These are phyloP conservation scores for Colletotrichum siamense DNA, from an alignment of 2,329 filamentous ascomycete species.

Conservation along the genomic window DNA sequence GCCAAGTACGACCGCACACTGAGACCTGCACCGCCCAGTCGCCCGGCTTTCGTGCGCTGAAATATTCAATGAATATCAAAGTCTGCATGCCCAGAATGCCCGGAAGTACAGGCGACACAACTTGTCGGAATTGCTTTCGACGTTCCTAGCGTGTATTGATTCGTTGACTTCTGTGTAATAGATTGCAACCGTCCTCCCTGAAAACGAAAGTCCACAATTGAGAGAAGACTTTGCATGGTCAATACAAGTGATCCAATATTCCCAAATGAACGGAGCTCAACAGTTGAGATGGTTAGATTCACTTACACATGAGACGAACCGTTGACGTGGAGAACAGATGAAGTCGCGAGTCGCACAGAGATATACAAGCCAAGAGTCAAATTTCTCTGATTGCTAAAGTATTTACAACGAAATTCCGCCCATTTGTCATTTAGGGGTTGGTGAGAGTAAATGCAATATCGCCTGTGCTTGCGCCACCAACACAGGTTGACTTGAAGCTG, in stretches of 20 bases:
- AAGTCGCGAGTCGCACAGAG: neutral
- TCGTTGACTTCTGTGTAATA: neutral
- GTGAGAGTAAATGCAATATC: constrained; percentile 47
- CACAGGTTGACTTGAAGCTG: constrained; percentile 50
- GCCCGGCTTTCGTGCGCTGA: neutral
- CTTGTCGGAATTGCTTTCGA: neutral
- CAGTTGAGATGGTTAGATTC: neutral
- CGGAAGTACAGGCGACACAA: neutral
- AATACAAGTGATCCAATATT: fast-evolving
- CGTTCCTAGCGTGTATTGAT: neutral
- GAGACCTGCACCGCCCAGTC: neutral
- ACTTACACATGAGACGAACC: neutral
- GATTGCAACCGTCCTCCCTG: neutral
- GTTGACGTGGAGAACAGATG: neutral
- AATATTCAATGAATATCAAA: neutral
- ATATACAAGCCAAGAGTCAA: neutral
- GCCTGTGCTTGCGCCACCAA: constrained; percentile 51
- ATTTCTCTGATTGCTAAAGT: neutral
- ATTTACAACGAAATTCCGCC: neutral
- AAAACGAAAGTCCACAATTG: neutral
- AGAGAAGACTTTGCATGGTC: neutral
- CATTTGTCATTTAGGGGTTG: neutral
- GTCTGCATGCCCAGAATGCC: neutral
- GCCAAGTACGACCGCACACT: neutral
- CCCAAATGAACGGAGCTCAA: neutral